Base-by-base conservation (phyloP, 176 grass and related monocot species). In the Dactylis glomerata region DNA sequence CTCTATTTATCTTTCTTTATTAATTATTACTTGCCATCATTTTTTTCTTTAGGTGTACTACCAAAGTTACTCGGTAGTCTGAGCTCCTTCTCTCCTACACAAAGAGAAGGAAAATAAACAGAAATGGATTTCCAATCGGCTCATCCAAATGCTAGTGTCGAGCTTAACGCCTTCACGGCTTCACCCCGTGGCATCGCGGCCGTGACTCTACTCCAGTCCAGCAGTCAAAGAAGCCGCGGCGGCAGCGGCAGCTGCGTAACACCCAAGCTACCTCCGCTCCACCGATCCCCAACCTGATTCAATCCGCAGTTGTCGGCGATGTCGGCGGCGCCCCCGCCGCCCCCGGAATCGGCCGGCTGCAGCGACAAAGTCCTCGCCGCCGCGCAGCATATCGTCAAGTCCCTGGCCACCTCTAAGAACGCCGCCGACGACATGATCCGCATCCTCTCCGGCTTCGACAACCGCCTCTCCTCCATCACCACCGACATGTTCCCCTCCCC, bases 361-460 rank as follows among this genome's bases (percentile, higher is more conserved):
- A 86, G 87, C 73, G 94, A 94, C 64, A 97, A 97, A 80, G 94
- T 97, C 59, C 91, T 97, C 80, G 92, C 94, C 3, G 90, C 94
- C 4, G 94, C 94, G 61, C 92, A 97, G 86, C 92, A 97, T 69
- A 97, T 94, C 86, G 94, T 97, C n/a, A 91, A 90, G 86, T 92
- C 90, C 42, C 94, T 97, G 68, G 94, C 92, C 67, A 97, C 88
- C 49, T 94, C 94, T 12, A 97, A 97, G 84, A 97, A 94, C 92
- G 94, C 94, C 19, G 90, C 94, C 17, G 94, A 92, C 56, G 94
- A 97, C 81, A 97, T 97, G 94, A 94, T 94, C 76, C 94, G 92
- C 76, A 97, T 97, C 77, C 88, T 97, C 54, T 97, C 94, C 24
- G 90, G 94, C 40, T 97, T 97, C 83, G 94, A 97, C 88, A 88